Percentiles rank a stretch among this genome's conserved stretches.
phyloP scores from a whole-genome alignment of 163 green algal species.

The Volvox carteri region DNA sequence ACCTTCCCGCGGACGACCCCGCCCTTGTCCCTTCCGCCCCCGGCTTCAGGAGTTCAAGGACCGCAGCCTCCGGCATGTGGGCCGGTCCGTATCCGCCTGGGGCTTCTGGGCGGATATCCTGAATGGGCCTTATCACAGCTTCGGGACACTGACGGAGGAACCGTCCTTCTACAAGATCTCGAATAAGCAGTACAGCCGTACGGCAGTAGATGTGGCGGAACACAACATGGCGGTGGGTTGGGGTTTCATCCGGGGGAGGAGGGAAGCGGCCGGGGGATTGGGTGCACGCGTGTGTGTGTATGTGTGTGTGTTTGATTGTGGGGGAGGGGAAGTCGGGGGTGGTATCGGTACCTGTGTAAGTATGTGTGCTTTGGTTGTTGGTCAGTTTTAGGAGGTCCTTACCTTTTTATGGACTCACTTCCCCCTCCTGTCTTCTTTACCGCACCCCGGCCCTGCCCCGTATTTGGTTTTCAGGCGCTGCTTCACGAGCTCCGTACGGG shows the following conservation, averaged over 20 bases:
- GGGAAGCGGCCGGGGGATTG: no score
- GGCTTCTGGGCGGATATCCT: slow-evolving; percentile 81
- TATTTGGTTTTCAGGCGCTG: slow-evolving; percentile 49
- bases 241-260: neutral
- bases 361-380: no score
- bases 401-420: no score
- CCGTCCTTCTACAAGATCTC: slow-evolving; percentile 66
- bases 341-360: no score
- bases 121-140: slow-evolving; percentile 76
- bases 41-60: slow-evolving; percentile 71
- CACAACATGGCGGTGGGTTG: slow-evolving; percentile 74
- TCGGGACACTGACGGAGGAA: slow-evolving; percentile 72
- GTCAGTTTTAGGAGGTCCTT: no score
- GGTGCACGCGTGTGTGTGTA: no score
- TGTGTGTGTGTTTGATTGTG: no score
- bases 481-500: slow-evolving; percentile 66
- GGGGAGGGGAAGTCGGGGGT: no score
- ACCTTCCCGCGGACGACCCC: no score
- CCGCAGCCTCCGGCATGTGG: slow-evolving; percentile 68
- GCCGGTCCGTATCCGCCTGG: slow-evolving; percentile 72
- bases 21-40: no score
- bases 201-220: slow-evolving; percentile 78
- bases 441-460: neutral
- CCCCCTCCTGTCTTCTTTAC: no score
- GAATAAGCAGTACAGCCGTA: slow-evolving; percentile 82